Evolutionary conservation across 169 alveolate genomes (phyloP), one percentile per base, ranked within the genome.

Genomic region (Plasmodium vinckei): DNA sequence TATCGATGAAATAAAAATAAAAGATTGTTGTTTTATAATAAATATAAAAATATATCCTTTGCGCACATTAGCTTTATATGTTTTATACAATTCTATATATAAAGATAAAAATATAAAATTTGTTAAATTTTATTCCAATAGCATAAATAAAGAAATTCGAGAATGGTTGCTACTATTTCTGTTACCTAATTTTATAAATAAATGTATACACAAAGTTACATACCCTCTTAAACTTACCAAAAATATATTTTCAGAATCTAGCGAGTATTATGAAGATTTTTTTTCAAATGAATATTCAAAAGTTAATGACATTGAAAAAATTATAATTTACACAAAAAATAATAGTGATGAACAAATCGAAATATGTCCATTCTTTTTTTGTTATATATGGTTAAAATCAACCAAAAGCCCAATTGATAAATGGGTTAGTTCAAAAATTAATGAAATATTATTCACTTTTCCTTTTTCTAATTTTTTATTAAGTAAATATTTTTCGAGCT

Each of bases 261-360:
- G 54, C 15, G 88, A 77, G 19, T 77, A 63, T 64, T 77, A 77
- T 77, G 88, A 77, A 77, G 88, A 77, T 51, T 77, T 77, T 64
- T 77, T 77, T 46, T 77, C 88, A n/a, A 77, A 77, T 77, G 88
- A 77, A 64, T 77, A 77, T 57, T 39, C 53, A 77, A 77, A 77
- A 77, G 65, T 77, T 15, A 77, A 77, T 77, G 88, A 77, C 23
- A 77, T 77, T 3, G 88, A 77, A 68, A 77, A 77, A 51, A 77
- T 77, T 61, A 77, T 77, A 10, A 77, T 77, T 39, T 77, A 77
- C 19, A 63, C 88, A 49, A 77, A 77, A 51, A 77, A 77, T 77
- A 63, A 65, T 46, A 77, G 68, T 54, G 77, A 77, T 17, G 73
- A 77, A 17, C 53, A 77, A 15, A 49, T 53, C 12, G 88, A 77